Percentiles rank a stretch among this genome's conserved stretches.
Conservation (phyloP, 2,329 filamentous ascomycete species). For the Ceratocystis cubensis region DNA sequence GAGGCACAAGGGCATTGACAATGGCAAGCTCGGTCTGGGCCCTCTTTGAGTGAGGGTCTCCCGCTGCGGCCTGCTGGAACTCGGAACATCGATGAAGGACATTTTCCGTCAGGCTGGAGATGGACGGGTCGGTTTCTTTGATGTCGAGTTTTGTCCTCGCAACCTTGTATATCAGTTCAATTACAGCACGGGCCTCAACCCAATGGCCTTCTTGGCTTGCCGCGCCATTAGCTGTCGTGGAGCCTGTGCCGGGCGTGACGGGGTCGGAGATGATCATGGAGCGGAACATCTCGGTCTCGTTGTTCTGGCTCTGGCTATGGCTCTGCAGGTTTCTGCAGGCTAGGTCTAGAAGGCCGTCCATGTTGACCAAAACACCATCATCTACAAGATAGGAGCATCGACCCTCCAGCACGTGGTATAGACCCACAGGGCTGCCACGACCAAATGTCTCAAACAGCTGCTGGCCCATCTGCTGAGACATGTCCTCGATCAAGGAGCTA, state of each 20-base stretch:
- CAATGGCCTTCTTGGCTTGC: neutral
- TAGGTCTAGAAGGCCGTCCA: neutral
- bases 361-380: neutral
- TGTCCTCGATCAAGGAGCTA: neutral
- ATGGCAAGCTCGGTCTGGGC: neutral
- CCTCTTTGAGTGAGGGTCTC: neutral
- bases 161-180: conserved; percentile 6
- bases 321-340: neutral
- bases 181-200: neutral
- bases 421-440: neutral
- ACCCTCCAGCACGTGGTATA: neutral
- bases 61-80: neutral
- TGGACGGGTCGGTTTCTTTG: neutral
- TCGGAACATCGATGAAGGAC: neutral
- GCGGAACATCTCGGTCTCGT: neutral
- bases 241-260: neutral
- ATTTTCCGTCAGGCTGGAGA: neutral
- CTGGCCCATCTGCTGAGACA: neutral
- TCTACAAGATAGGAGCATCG: conserved; percentile 1
- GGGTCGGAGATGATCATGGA: neutral
- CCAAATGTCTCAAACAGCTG: conserved; percentile 1
- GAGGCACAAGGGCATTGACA: neutral
- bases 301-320: neutral
- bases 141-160: neutral
- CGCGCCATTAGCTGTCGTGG: neutral